Base-by-base conservation (phyloP, 495 filamentous ascomycete genomes). In the Aspergillus nidulans region DNA sequence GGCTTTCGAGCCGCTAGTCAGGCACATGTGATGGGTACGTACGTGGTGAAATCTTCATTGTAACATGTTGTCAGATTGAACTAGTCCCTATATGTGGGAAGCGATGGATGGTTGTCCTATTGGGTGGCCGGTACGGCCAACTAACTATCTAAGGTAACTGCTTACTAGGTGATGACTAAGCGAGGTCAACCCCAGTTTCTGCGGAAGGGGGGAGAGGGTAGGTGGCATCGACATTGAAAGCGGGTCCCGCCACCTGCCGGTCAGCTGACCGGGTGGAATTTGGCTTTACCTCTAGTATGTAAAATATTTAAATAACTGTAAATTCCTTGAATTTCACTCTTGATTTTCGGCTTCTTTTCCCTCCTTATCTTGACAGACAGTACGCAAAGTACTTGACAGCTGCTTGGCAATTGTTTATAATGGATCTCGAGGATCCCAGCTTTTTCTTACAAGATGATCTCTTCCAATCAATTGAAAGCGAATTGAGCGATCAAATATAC, bases 131-230 rank as follows among this genome's bases (percentile, higher is more conserved):
- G n/a, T n/a, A n/a, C n/a, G n/a, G n/a, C n/a, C n/a, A n/a, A n/a
- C n/a, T n/a, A n/a, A n/a, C n/a, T n/a, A n/a, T n/a, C n/a, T n/a
- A n/a, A n/a, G n/a, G n/a, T n/a, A n/a, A n/a, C n/a, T n/a, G n/a
- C n/a, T n/a, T n/a, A 20, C 50, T 13, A 12, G n/a, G 21, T 23
- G 41, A 39, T 60, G 57, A 60, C 57, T 60, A 51, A 60, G 57
- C 57, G n/a, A n/a, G n/a, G n/a, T n/a, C n/a, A n/a, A n/a, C n/a
- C n/a, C n/a, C n/a, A n/a, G n/a, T n/a, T n/a, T n/a, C n/a, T n/a
- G n/a, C n/a, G n/a, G n/a, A n/a, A n/a, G n/a, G n/a, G n/a, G n/a
- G n/a, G 47, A 49, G 47, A 49, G 47, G 47, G 47, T 49, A 49
- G 32, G 47, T 49, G 47, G 47, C 28, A 36, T 49, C 47, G 47